phyloP scores from a whole-genome alignment of 257 asterid genomes.

The Plectranthus barbatus region DNA sequence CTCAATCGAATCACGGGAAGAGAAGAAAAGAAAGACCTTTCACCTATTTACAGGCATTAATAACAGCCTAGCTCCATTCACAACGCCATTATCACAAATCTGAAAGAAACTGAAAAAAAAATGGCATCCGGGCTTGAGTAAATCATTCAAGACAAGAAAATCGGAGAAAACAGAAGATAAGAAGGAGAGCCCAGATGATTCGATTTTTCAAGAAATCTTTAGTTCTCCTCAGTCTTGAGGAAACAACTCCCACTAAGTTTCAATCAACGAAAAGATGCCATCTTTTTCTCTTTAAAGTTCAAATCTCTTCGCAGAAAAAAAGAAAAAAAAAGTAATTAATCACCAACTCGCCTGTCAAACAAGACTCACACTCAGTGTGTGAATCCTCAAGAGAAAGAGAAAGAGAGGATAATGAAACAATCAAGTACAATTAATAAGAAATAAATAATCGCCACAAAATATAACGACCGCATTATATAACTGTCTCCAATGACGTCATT shows the following conservation, averaged over 20 bases:
- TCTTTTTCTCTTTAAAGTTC: not conserved
- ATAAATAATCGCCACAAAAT: not conserved
- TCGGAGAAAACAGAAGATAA: not conserved
- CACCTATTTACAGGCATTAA: constrained; percentile 11
- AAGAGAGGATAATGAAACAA: constrained; percentile 10
- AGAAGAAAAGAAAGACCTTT: not conserved
- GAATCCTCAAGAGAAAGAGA: constrained; percentile 21
- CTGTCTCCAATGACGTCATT: constrained; percentile 15
- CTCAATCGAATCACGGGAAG: constrained; percentile 10
- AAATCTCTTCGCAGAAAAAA: not conserved
- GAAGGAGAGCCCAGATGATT: not conserved
- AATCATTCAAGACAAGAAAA: not conserved
- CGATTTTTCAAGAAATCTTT: not conserved
- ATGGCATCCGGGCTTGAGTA: not conserved
- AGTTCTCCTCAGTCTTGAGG: not conserved
- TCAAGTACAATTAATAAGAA: constrained; percentile 6
- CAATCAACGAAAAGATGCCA: not conserved
- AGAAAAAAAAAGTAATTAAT: not conserved
- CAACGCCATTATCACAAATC: not conserved
- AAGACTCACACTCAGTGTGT: constrained; percentile 7
- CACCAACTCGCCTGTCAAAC: not conserved
- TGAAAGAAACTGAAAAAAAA: not conserved
- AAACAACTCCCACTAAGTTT: not conserved
- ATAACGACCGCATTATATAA: constrained; percentile 15
- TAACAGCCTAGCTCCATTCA: constrained; percentile 1